Evolutionary conservation across 2,329 filamentous ascomycete genomes (phyloP).

Genomic region (Paraphaeosphaeria minitans): DNA sequence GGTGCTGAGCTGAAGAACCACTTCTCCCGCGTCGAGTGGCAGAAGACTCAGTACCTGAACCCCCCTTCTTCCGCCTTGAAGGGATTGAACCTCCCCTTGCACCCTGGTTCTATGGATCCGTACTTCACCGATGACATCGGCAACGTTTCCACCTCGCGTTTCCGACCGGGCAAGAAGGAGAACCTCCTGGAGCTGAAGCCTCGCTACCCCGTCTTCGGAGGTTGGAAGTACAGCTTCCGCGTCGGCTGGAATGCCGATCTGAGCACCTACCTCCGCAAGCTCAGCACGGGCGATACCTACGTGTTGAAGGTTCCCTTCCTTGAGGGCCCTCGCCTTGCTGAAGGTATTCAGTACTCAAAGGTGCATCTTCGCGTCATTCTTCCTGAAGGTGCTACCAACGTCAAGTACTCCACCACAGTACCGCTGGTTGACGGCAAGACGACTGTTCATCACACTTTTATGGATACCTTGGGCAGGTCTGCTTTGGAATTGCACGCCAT

Average conservation of each 20-base stretch:
- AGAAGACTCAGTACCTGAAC: conserved; percentile 68
- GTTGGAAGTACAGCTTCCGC: conserved; percentile 97
- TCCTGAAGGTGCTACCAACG: conserved; percentile 87
- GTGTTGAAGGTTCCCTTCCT: conserved; percentile 90
- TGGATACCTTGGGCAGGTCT: conserved; percentile 91
- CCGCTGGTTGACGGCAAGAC: conserved; percentile 68
- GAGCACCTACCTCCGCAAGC: conserved; percentile 72
- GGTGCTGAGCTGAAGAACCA: conserved; percentile 71
- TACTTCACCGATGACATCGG: conserved; percentile 98
- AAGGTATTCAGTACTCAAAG: conserved; percentile 85
- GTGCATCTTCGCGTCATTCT: conserved; percentile 82
- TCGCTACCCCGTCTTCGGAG: conserved; percentile 93
- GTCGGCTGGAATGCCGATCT: conserved; percentile 94
- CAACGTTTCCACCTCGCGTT: conserved; percentile 92
- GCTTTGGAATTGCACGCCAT: conserved; percentile 77
- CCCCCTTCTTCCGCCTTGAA: conserved; percentile 78
- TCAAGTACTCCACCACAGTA: conserved; percentile 76
- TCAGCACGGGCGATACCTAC: conserved; percentile 70
- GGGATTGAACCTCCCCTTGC: conserved; percentile 79
- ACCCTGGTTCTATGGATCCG: conserved; percentile 77
- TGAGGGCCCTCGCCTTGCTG: conserved; percentile 83
- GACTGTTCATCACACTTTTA: conserved; percentile 81
- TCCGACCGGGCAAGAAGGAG: conserved; percentile 76
- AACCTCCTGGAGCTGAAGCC: conserved; percentile 90
- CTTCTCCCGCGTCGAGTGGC: conserved; percentile 56